These are phyloP conservation scores for Hypomyces rosellus DNA, from an alignment of 2,329 filamentous ascomycete genomes.

Conservation along the genomic window DNA sequence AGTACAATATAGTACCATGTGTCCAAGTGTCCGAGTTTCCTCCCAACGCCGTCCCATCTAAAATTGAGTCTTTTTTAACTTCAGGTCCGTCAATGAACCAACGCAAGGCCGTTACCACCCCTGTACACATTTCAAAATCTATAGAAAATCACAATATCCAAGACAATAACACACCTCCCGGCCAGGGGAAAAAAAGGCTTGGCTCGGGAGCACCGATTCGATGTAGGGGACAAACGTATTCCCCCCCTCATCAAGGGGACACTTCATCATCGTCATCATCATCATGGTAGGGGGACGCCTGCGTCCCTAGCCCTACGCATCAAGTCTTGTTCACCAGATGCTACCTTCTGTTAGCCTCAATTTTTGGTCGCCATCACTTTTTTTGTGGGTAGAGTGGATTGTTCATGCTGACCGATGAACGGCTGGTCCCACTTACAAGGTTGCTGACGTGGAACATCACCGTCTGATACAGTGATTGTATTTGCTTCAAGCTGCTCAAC, in stretches of 20 bases:
- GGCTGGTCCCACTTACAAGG: conserved; percentile 10
- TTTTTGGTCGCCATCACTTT: too few relatives aligned
- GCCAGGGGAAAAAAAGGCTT: too few relatives aligned
- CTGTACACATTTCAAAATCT: too few relatives aligned
- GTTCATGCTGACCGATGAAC: neutral
- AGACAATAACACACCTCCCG: too few relatives aligned
- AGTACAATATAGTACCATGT: neutral
- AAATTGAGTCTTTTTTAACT: too few relatives aligned
- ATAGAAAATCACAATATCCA: too few relatives aligned
- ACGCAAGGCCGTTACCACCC: too few relatives aligned
- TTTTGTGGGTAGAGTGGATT: too few relatives aligned
- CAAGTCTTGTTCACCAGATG: conserved; percentile 7
- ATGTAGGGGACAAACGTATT: too few relatives aligned
- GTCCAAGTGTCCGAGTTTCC: neutral
- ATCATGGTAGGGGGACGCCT: conserved; percentile 10
- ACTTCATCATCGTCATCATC: neutral
- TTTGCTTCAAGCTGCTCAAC: conserved; percentile 15
- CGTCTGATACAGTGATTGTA: conserved; percentile 13
- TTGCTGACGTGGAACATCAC: conserved; percentile 6
- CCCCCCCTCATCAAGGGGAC: neutral
- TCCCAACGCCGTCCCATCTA: neutral
- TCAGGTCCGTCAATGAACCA: too few relatives aligned
- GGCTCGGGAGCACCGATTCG: too few relatives aligned
- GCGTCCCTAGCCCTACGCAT: conserved; percentile 9
- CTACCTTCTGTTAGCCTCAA: conserved; percentile 4